phyloP scores from a whole-genome alignment of 2,329 filamentous ascomycete species.

The Aspergillus ustus region DNA sequence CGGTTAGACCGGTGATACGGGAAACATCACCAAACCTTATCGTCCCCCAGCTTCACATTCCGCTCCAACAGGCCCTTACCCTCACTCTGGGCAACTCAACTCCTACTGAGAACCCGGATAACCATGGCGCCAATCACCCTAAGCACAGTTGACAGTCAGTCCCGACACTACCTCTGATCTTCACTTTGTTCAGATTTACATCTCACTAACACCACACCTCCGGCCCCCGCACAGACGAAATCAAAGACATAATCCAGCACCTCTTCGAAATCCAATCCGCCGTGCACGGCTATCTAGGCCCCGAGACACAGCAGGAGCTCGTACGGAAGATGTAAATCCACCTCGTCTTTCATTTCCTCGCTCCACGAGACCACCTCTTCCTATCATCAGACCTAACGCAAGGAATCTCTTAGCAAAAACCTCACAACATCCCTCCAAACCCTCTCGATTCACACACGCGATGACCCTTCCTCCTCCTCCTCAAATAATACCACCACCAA shows the following conservation, averaged over 20 bases:
- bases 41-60: constrained; percentile 2
- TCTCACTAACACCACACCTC: background rate
- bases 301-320: constrained; percentile 61
- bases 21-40: constrained; percentile 2
- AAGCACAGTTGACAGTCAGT: constrained; percentile 41
- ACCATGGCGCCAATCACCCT: constrained; percentile 43
- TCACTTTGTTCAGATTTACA: background rate
- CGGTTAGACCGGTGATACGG: constrained; percentile 14
- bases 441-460: constrained; percentile 50
- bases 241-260: constrained; percentile 66
- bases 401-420: constrained; percentile 44
- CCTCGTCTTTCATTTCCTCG: background rate
- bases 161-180: background rate
- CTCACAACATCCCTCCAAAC: constrained; percentile 59
- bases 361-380: background rate
- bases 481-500: constrained; percentile 20
- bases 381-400: constrained; percentile 4
- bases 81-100: background rate
- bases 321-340: constrained; percentile 59
- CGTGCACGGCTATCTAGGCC: constrained; percentile 63
- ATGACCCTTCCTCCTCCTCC: constrained; percentile 15
- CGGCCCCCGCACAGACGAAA: constrained; percentile 47
- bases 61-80: background rate
- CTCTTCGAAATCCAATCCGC: constrained; percentile 65
- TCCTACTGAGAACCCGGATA: background rate